A percentile compares a stretch with the other conserved stretches of the same genome.
phyloP scores from a whole-genome alignment of 768 basidiomycete genomes.

The Leccinum variicolor region DNA sequence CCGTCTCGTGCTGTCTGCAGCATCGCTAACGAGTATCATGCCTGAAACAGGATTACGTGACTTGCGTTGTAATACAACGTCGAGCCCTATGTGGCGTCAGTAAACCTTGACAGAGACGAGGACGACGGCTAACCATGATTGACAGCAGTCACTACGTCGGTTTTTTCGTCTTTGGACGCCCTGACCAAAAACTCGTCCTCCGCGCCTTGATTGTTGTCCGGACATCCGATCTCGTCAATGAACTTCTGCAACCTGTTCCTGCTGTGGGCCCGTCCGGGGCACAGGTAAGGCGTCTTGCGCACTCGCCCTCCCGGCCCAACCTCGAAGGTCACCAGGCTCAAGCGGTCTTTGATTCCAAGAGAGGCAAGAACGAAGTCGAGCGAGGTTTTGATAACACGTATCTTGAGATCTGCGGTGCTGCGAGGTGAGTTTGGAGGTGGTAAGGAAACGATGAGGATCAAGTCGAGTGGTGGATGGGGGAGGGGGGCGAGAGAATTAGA shows the following conservation, averaged over 20 bases:
- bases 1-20: slow-evolving; percentile 85
- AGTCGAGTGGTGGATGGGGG: slow-evolving; percentile 83
- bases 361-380: slow-evolving; percentile 84
- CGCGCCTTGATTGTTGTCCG: slow-evolving; percentile 40
- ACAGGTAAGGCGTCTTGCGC: slow-evolving; percentile 92
- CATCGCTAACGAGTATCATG: slow-evolving; percentile 91
- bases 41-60: slow-evolving; percentile 86
- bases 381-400: slow-evolving; percentile 84
- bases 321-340: slow-evolving; percentile 92
- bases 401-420: slow-evolving; percentile 80
- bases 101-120: not conserved
- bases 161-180: slow-evolving; percentile 86
- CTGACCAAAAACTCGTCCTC: slow-evolving; percentile 68
- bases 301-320: slow-evolving; percentile 79
- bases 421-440: slow-evolving; percentile 69
- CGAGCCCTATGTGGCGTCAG: slow-evolving; percentile 55
- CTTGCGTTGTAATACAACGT: slow-evolving; percentile 93
- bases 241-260: slow-evolving; percentile 70
- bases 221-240: slow-evolving; percentile 61
- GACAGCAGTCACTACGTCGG: slow-evolving; percentile 97
- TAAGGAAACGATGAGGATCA: slow-evolving; percentile 88
- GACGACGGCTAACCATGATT: slow-evolving; percentile 66
- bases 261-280: slow-evolving; percentile 64
- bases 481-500: slow-evolving; percentile 81
- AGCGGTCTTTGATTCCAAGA: slow-evolving; percentile 70